These are phyloP conservation scores for Saturnispora zaruensis DNA, from an alignment of 805 yeast species.

Conservation along the genomic window DNA sequence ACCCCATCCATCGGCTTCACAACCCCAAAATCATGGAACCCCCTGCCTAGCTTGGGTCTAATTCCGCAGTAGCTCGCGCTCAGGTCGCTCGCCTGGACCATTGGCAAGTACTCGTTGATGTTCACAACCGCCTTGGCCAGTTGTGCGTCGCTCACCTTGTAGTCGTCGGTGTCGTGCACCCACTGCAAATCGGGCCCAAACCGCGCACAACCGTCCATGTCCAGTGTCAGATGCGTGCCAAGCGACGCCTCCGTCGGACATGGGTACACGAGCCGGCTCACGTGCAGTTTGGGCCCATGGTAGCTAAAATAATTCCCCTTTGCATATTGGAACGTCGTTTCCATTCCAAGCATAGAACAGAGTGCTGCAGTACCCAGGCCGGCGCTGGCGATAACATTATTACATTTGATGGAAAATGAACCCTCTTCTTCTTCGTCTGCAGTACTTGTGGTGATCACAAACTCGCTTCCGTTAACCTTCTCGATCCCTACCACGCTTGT, in stretches of 20 bases:
- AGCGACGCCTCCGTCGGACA: slow-evolving; percentile 69
- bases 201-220: slow-evolving; percentile 65
- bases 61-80: slow-evolving; percentile 73
- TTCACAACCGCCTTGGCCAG: slow-evolving; percentile 20
- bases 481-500: not conserved
- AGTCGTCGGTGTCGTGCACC: slow-evolving; percentile 46
- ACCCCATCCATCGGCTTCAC: slow-evolving; percentile 3
- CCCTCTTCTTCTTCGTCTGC: slow-evolving; percentile 22
- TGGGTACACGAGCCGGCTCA: slow-evolving; percentile 62
- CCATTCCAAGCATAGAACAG: slow-evolving; percentile 54
- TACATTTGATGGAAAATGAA: slow-evolving; percentile 37
- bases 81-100: slow-evolving; percentile 41
- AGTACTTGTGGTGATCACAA: not conserved
- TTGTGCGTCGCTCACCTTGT: slow-evolving; percentile 40
- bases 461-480: not conserved
- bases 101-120: slow-evolving; percentile 61
- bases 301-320: slow-evolving; percentile 77
- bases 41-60: slow-evolving; percentile 58
- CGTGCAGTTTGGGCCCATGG: slow-evolving; percentile 29
- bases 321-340: slow-evolving; percentile 52
- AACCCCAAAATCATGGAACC: slow-evolving; percentile 68
- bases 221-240: slow-evolving; percentile 84
- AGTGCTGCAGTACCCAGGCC: slow-evolving; percentile 71
- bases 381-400: slow-evolving; percentile 64
- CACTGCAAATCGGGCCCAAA: slow-evolving; percentile 92